phyloP scores from a whole-genome alignment of 164 flowering plant genomes.

The Malania oleifera region DNA sequence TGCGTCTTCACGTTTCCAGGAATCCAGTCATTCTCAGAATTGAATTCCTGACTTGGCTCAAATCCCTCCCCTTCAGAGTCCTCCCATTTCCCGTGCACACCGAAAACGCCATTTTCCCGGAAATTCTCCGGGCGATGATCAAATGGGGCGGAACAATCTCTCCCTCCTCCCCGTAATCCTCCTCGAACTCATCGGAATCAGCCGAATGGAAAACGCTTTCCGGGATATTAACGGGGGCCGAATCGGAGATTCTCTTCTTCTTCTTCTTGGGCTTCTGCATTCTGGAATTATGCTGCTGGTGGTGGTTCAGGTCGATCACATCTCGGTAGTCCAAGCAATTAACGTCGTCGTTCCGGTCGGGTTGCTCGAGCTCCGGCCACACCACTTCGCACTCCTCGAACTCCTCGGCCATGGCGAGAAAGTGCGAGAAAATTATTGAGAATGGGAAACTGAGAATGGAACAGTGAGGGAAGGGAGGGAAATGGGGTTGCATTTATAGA shows the following conservation, averaged over 20 bases:
- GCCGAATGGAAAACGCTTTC: neutral
- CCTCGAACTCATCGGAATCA: conserved; percentile 22
- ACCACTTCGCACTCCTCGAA: conserved; percentile 32
- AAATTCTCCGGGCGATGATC: conserved; percentile 35
- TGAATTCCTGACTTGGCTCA: conserved; percentile 67
- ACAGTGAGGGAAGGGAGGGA: neutral
- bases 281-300: neutral
- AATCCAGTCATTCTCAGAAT: conserved; percentile 72
- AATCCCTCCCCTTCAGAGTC: conserved; percentile 66
- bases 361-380: neutral
- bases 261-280: neutral
- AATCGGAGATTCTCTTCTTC: neutral
- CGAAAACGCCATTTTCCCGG: conserved; percentile 52
- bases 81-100: conserved; percentile 56
- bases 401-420: conserved; percentile 24
- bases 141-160: conserved; percentile 57
- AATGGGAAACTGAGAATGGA: neutral
- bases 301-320: neutral
- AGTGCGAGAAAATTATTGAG: neutral
- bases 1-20: conserved; percentile 30
- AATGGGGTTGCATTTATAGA: too few relatives aligned
- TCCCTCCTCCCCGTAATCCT: conserved; percentile 22
- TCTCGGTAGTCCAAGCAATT: too few relatives aligned
- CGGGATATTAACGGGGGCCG: conserved; percentile 36
- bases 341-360: neutral